Conservation (phyloP, 257 asterid genomes). For the Dorcoceras hygrometricum region DNA sequence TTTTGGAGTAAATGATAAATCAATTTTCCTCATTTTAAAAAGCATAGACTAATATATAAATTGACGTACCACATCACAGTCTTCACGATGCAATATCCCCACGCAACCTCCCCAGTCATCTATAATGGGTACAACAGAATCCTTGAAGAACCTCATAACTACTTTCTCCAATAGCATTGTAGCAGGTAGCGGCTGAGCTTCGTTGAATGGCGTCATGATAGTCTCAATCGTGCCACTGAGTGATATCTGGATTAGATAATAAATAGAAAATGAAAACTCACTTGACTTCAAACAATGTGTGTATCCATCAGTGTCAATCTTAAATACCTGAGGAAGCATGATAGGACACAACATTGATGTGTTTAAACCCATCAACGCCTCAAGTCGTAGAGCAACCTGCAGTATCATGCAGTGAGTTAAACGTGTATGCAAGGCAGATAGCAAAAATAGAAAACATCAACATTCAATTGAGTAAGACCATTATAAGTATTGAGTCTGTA, state of each 20-base stretch:
- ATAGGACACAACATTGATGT: conserved; percentile 54
- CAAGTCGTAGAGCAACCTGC: conserved; percentile 71
- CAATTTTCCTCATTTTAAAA: neutral
- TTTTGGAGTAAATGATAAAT: conserved; percentile 7
- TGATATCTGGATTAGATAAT: conserved; percentile 39
- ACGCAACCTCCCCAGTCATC: conserved; percentile 76
- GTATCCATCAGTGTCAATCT: conserved; percentile 14
- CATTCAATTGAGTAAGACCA: neutral
- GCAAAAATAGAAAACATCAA: conserved; percentile 17
- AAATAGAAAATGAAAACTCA: conserved; percentile 16
- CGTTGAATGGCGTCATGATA: conserved; percentile 53
- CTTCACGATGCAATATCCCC: conserved; percentile 67
- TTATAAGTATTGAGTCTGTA: neutral
- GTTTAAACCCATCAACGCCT: conserved; percentile 57
- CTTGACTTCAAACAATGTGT: conserved; percentile 15
- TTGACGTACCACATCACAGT: conserved; percentile 48
- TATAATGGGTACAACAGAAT: conserved; percentile 51
- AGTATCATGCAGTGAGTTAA: conserved; percentile 21
- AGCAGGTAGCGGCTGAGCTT: conserved; percentile 60
- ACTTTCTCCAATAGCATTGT: conserved; percentile 50
- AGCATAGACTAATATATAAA: no score
- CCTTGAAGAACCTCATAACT: conserved; percentile 49
- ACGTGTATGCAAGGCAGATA: conserved; percentile 5
- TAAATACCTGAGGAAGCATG: conserved; percentile 51
- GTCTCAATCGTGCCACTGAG: conserved; percentile 48